A percentile compares a stretch with the other conserved stretches of the same genome.
Conservation (phyloP, 306 rosid species). For the Acacia crassicarpa region DNA sequence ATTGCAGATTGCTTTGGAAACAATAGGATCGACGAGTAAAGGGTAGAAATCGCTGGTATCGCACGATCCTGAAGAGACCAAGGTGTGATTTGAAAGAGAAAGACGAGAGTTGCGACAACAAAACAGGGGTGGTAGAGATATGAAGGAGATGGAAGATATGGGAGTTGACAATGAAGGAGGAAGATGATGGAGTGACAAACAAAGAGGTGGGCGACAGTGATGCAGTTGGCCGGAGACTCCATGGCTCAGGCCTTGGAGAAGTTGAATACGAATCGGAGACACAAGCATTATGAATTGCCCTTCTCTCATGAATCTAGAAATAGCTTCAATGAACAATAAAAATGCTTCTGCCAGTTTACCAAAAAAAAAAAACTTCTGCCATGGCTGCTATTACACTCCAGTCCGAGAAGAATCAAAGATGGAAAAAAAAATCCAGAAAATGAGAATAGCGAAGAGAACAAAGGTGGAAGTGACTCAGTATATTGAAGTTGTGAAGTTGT, state of each 20-base stretch:
- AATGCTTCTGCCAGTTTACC: too few species aligned
- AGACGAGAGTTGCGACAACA: conserved; percentile 33
- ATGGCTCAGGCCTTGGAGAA: conserved; percentile 32
- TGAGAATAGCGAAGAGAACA: too few species aligned
- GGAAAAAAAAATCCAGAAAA: too few species aligned
- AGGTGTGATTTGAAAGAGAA: conserved; percentile 17
- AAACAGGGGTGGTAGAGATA: background rate
- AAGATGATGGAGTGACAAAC: conserved; percentile 50
- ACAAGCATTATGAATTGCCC: background rate
- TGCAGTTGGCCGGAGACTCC: conserved; percentile 54
- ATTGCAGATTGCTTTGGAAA: too few species aligned
- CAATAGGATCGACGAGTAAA: too few species aligned
- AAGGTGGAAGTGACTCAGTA: too few species aligned
- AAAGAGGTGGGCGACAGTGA: conserved; percentile 47
- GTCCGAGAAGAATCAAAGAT: too few species aligned
- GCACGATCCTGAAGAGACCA: too few species aligned
- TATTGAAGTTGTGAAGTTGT: too few species aligned
- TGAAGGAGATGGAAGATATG: conserved; percentile 37
- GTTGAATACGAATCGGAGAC: background rate
- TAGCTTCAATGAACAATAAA: background rate
- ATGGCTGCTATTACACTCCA: too few species aligned
- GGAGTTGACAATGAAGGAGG: conserved; percentile 41
- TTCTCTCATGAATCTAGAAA: background rate
- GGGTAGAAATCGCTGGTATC: too few species aligned
- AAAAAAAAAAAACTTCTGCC: too few species aligned